Evolutionary conservation across 2,329 filamentous ascomycete species (phyloP), one percentile per base, ranked within the genome.

Genomic region (Sclerotinia nivalis): DNA sequence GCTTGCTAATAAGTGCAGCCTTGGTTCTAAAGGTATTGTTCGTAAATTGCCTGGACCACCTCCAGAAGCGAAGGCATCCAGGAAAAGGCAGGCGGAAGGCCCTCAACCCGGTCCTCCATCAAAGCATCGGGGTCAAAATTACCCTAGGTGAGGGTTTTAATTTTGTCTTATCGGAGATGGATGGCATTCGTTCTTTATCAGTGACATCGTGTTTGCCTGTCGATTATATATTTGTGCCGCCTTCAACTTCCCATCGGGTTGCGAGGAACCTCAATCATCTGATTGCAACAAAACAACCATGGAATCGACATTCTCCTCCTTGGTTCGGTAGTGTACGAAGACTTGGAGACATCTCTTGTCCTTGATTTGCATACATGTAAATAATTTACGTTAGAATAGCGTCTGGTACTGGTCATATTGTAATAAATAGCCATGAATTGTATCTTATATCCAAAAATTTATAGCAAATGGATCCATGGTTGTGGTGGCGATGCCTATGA

Each of bases 301-400:
- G 1, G 31, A 88, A 76, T 96, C 91, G 61, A 95, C 92, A 66
- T 93, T 90, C 80, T 93, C 91, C 80, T 91, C 86, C 56, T 85
- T 81, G 69, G 80, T 84, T 75, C 89, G 91, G 74, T 93, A 88
- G 37, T 22, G 37, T 50, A 58, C 52, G 31, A 58, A 58, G 1
- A 83, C 79, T 66, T 96, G 91, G 56, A 98, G 84, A 77, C 89
- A 88, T 13, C 87, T 85, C 67, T 96, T 91, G 78, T 96, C 93
- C n/a, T 13, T 8, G 28, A 47, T 22, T 58, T 0, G 25, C 1
- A 34, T 61, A 8, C 18, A 47, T 60, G 4, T 31, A n/a, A 20
- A 4, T 15, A 47, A 31, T 45, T 31, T n/a, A 2, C 4, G 2
- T 10, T 4, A 13, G 28, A 7, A 15, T 34, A n/a, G 1, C 25